A percentile compares a stretch with the other conserved stretches of the same genome.
Conservation (phyloP, 768 basidiomycete species). For the Tricholoma sp. region DNA sequence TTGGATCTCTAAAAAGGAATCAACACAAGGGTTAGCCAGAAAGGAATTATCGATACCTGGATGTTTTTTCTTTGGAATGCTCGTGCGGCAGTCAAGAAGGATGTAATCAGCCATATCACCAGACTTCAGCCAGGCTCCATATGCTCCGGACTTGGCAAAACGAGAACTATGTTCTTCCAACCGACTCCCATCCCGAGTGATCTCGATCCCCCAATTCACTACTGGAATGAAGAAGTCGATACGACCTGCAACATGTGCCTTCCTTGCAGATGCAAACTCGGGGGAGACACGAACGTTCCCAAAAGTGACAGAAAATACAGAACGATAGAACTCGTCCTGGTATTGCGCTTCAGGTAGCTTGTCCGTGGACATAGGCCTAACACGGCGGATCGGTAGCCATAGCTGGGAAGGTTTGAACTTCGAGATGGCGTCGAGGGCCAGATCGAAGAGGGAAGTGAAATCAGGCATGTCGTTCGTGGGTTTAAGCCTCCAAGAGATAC, state of each 20-base stretch:
- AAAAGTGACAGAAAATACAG: not conserved
- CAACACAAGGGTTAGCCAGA: not conserved
- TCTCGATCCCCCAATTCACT: not conserved
- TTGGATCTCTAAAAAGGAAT: not conserved
- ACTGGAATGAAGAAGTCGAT: not conserved
- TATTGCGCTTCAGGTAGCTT: not conserved
- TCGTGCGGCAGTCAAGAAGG: not conserved
- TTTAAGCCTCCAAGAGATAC: not conserved
- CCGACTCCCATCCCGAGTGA: not conserved
- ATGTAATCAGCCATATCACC: not conserved
- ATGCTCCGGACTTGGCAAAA: not conserved
- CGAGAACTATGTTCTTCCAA: not conserved
- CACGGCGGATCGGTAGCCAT: not conserved
- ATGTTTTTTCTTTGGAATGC: not conserved
- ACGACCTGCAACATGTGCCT: not conserved
- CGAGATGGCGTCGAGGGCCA: no score
- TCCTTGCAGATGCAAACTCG: conserved; percentile 2
- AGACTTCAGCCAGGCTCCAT: not conserved
- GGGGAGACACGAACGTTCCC: conserved; percentile 3
- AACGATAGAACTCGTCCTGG: conserved; percentile 5
- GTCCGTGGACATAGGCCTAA: not conserved
- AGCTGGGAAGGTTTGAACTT: not conserved
- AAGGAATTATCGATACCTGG: not conserved
- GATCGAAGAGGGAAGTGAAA: not conserved
- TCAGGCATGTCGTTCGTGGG: not conserved